phyloP scores from a whole-genome alignment of 108 stramenopile species.

The Aurantiochytrium sp. region DNA sequence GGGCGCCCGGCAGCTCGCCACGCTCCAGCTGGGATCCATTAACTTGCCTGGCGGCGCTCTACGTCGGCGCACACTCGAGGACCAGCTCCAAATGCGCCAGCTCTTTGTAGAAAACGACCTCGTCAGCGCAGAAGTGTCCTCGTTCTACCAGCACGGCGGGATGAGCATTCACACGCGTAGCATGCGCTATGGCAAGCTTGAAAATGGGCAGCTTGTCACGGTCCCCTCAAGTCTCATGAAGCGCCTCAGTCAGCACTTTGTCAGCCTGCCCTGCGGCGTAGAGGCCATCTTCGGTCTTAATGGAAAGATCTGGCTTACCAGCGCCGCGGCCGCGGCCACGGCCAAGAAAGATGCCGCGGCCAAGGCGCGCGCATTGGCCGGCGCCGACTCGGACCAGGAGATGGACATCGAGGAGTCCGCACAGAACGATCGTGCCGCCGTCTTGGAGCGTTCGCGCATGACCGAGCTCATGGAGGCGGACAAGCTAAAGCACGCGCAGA shows the following conservation, averaged over 20 bases:
- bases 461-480: constrained; percentile 10
- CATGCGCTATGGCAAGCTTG: constrained; percentile 83
- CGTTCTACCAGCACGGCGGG: constrained; percentile 63
- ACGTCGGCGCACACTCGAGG: constrained; percentile 87
- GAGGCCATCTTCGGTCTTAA: constrained; percentile 30
- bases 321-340: not conserved
- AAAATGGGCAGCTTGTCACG: constrained; percentile 74
- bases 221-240: constrained; percentile 75
- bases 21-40: constrained; percentile 78
- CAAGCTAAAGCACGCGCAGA: not conserved
- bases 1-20: constrained; percentile 53
- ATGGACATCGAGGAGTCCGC: not conserved
- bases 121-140: constrained; percentile 73
- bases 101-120: constrained; percentile 85
- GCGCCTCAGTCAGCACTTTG: constrained; percentile 68
- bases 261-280: constrained; percentile 28
- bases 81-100: constrained; percentile 84
- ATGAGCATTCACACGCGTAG: constrained; percentile 82
- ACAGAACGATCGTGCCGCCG: not conserved
- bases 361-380: not conserved
- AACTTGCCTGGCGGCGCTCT: constrained; percentile 84
- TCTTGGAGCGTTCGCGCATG: not conserved
- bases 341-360: not conserved
- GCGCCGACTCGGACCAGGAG: not conserved
- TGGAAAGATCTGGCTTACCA: constrained; percentile 33